Evolutionary conservation across 179 eudicot genomes (phyloP), one percentile per base, ranked within the genome.

Genomic region (Spergularia azorica): DNA sequence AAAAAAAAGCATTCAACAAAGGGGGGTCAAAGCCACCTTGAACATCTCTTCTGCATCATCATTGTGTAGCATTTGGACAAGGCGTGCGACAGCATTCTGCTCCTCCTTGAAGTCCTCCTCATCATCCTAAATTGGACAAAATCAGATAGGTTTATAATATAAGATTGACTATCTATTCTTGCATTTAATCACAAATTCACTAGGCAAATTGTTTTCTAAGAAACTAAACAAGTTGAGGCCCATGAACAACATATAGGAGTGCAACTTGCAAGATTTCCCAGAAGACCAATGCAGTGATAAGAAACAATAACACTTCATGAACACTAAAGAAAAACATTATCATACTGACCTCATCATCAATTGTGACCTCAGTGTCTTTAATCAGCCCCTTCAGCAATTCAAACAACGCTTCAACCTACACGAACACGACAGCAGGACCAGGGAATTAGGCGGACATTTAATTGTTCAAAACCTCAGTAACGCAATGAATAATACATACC

Each of bases 91-190:
- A 78, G 99, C 92, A 89, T 95, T 95, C 77, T 95, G 99, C 86
- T 95, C 97, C 87, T 93, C 99, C 71, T 84, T 87, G 83, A 95
- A 95, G 84, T 95, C 98, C 84, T 95, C 98, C 79, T 91, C 97
- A 71, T 95, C 98, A 70, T 90, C 84, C 99, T 95, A 78, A 58
- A 71, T 54, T 52, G 18, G 59, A 80, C 38, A 76, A 64, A 46
- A 64, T 46, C 16, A 75, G 36, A 54, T 16, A 41, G 5, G 26
- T 55, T 56, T 18, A 66, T 58, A 60, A 26, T 17, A 71, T 7
- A 38, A 69, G 54, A 20, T n/a, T 4, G 32, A 74, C 9, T 5
- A 5, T 39, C 8, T 38, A 68, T 20, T 14, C 72, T 60, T 32
- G 26, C 57, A 55, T 70, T 58, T 43, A 43, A 43, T 43, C 48